Evolutionary conservation across 2,329 filamentous ascomycete species (phyloP), one percentile per base, ranked within the genome.

Genomic region (Colletotrichum sansevieriae): DNA sequence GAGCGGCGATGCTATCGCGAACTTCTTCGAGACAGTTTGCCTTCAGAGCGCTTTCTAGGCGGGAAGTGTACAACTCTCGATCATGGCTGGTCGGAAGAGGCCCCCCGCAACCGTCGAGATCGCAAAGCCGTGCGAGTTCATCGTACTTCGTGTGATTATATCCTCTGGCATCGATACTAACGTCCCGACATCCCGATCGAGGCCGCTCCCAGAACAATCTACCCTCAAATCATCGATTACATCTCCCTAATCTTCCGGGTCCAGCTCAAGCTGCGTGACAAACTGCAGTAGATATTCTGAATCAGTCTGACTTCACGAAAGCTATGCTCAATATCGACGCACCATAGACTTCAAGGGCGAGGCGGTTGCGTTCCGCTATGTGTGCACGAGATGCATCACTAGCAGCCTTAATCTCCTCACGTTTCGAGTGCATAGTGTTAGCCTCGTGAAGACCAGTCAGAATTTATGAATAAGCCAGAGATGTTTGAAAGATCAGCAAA

Each of bases 291-390:
- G 49, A 25, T 25, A 22, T 22, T 22, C 4, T 51, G 13, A 22
- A 2, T 51, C 47, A n/a, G 47, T 52, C 15, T 29, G 9, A 35
- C 20, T 25, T 25, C 25, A 18, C 20, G 15, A 52, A 29, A 10
- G 3, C 3, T 35, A 1, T 52, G 0, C 7, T 25, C 1, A 18
- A 52, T 15, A 2, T 1, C 1, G 0, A 52, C 25, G 1, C 2
- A 35, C 49, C 49, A 18, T 52, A 52, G 7, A 52, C 49, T 52
- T 18, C 49, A 29, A 52, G 20, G 8, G 13, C 49, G 1, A 25
- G 13, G 49, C 15, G 15, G 11, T 52, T 52, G 25, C 22, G 49
- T 35, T n/a, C 49, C 3, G 25, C 49, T 33, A 33, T 51, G 8
- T 33, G 25, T 18, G 25, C 11, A 10, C 47, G 25, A 29, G 33